Percentiles rank a stretch among this genome's conserved stretches.
Evolutionary conservation across 2,329 filamentous ascomycete species (phyloP).

Genomic region (Cladosporium sp.): DNA sequence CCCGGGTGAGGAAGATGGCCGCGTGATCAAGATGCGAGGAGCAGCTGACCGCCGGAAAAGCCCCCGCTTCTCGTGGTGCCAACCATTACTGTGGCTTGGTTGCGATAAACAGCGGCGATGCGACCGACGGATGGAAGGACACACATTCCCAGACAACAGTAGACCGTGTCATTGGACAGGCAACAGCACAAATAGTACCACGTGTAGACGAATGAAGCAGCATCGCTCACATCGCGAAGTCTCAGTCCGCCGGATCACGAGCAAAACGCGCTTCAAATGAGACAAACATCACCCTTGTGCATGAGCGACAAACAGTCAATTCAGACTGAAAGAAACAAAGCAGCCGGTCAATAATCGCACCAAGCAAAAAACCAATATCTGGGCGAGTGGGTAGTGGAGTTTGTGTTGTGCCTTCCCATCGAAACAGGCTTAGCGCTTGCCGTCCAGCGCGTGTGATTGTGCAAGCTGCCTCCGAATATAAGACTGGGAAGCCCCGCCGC

Average conservation of each 20-base stretch:
- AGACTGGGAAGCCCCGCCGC: conserved; percentile 10
- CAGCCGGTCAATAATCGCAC: conserved; percentile 2
- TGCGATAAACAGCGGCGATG: neutral
- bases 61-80: conserved; percentile 1
- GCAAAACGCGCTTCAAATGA: neutral
- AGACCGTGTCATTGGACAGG: neutral
- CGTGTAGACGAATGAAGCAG: neutral
- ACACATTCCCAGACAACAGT: neutral
- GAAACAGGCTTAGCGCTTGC: conserved; percentile 13
- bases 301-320: neutral
- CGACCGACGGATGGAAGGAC: neutral
- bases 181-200: neutral
- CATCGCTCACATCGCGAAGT: neutral
- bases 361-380: conserved; percentile 2
- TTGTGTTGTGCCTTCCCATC: conserved; percentile 11
- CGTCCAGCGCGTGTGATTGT: conserved; percentile 11
- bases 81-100: conserved; percentile 6
- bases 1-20: conserved; percentile 4
- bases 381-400: conserved; percentile 11
- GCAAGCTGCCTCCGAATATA: conserved; percentile 13
- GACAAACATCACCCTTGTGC: neutral
- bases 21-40: conserved; percentile 7
- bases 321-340: neutral
- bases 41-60: conserved; percentile 13
- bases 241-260: neutral